A percentile compares a stretch with the other conserved stretches of the same genome.
These are phyloP conservation scores for Halenospora varia DNA, from an alignment of 495 filamentous ascomycete genomes.

Conservation along the genomic window DNA sequence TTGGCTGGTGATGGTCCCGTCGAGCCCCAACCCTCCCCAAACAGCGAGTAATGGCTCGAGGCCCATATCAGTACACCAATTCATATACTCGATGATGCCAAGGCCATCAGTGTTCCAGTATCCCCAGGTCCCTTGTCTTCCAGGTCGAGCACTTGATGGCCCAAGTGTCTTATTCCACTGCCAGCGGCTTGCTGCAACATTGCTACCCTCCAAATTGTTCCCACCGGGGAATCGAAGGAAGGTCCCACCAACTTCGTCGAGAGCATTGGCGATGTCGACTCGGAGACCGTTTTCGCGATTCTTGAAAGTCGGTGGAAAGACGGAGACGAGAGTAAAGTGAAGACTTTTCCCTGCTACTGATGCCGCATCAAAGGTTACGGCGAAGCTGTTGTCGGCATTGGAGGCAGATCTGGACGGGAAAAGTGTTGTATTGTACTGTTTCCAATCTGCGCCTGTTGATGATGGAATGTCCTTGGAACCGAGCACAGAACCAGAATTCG, in stretches of 20 bases:
- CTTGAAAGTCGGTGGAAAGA: conserved; percentile 52
- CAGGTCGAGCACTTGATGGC: conserved; percentile 43
- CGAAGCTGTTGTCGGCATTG: conserved; percentile 48
- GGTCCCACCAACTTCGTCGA: conserved; percentile 37
- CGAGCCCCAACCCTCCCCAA: conserved; percentile 46
- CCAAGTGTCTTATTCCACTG: conserved; percentile 55
- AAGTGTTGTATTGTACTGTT: background rate
- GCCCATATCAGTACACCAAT: conserved; percentile 51
- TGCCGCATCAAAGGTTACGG: conserved; percentile 42
- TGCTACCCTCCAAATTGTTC: conserved; percentile 43
- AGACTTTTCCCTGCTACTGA: conserved; percentile 34
- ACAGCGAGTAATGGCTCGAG: conserved; percentile 45
- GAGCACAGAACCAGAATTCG: conserved; percentile 34
- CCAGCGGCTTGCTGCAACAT: conserved; percentile 35
- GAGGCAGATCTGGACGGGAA: conserved; percentile 12
- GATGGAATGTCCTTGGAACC: conserved; percentile 28
- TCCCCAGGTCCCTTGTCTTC: conserved; percentile 43
- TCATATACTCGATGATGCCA: conserved; percentile 48
- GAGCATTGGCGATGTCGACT: conserved; percentile 40
- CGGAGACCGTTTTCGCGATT: conserved; percentile 43
- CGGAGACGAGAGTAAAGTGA: conserved; percentile 44
- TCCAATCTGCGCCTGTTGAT: conserved; percentile 3
- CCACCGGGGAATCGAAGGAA: conserved; percentile 52
- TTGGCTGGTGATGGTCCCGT: conserved; percentile 16
- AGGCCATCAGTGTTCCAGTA: conserved; percentile 51